A percentile compares a stretch with the other conserved stretches of the same genome.
phyloP scores from a whole-genome alignment of 1,139 yeast genomes.

The Candida sojae region DNA sequence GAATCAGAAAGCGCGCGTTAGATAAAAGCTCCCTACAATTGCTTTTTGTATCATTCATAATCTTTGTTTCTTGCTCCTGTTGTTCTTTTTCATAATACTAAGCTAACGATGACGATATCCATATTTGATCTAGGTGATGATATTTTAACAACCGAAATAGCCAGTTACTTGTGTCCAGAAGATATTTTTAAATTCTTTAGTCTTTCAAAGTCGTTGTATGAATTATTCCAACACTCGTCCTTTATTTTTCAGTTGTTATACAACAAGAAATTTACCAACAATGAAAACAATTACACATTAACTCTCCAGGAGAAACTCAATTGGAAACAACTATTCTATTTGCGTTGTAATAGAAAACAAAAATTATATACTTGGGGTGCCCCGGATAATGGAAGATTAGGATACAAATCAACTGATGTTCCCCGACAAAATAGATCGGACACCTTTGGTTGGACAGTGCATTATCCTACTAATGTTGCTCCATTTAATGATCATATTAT shows the following conservation, averaged over 20 bases:
- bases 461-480: constrained; percentile 40
- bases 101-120: constrained; percentile 6
- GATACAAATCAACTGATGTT: constrained; percentile 39
- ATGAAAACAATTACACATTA: constrained; percentile 27
- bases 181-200: constrained; percentile 52
- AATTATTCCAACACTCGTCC: constrained; percentile 28
- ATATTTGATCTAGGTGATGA: constrained; percentile 42
- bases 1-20: too few relatives aligned
- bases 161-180: constrained; percentile 38
- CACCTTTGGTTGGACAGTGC: constrained; percentile 34
- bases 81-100: not conserved
- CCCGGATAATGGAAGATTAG: constrained; percentile 55
- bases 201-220: constrained; percentile 31
- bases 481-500: constrained; percentile 39
- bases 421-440: constrained; percentile 29
- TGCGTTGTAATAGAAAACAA: constrained; percentile 41
- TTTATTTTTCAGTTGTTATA: constrained; percentile 50
- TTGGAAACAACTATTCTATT: constrained; percentile 54
- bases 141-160: constrained; percentile 40
- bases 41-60: too few relatives aligned
- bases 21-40: too few relatives aligned
- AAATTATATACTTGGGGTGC: constrained; percentile 67
- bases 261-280: constrained; percentile 42
- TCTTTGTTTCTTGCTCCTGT: not conserved
- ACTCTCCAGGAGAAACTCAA: constrained; percentile 44